phyloP scores from a whole-genome alignment of 805 yeast genomes.

The Nakazawaea molendinolei region DNA sequence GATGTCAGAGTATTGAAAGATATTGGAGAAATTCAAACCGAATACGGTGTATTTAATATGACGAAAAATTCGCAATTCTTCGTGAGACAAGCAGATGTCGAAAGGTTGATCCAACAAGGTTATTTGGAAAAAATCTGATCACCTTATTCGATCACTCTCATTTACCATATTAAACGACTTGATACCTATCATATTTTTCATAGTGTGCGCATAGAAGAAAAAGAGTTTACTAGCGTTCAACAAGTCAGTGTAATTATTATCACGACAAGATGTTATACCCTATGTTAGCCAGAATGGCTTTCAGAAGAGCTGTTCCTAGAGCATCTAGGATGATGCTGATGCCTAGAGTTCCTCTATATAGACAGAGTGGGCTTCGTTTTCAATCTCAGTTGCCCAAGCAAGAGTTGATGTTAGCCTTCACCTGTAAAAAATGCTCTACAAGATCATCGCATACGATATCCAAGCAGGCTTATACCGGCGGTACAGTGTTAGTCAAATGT shows the following conservation, averaged over 20 bases:
- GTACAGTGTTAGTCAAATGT: slow-evolving; percentile 85
- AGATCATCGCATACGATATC: slow-evolving; percentile 88
- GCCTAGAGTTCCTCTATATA: too few species aligned
- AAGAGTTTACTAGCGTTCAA: background rate
- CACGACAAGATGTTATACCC: too few species aligned
- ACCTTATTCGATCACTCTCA: background rate
- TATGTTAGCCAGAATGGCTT: too few species aligned
- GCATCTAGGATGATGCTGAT: too few species aligned
- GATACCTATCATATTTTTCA: background rate
- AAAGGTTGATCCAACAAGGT: slow-evolving; percentile 89
- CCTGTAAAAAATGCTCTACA: slow-evolving; percentile 80
- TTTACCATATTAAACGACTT: background rate
- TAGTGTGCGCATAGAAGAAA: background rate
- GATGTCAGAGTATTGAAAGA: slow-evolving; percentile 91
- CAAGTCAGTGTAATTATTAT: too few species aligned
- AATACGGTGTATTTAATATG: slow-evolving; percentile 89
- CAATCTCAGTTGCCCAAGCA: slow-evolving; percentile 57
- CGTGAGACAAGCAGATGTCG: slow-evolving; percentile 92
- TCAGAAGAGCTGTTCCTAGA: too few species aligned
- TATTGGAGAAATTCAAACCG: slow-evolving; percentile 97
- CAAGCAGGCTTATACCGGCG: slow-evolving; percentile 82
- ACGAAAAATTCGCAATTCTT: slow-evolving; percentile 92
- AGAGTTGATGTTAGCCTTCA: slow-evolving; percentile 79
- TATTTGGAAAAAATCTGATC: slow-evolving; percentile 65
- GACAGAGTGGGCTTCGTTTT: too few species aligned